Conservation (phyloP, 495 filamentous ascomycete species). For the Corynascus novoguineensis region DNA sequence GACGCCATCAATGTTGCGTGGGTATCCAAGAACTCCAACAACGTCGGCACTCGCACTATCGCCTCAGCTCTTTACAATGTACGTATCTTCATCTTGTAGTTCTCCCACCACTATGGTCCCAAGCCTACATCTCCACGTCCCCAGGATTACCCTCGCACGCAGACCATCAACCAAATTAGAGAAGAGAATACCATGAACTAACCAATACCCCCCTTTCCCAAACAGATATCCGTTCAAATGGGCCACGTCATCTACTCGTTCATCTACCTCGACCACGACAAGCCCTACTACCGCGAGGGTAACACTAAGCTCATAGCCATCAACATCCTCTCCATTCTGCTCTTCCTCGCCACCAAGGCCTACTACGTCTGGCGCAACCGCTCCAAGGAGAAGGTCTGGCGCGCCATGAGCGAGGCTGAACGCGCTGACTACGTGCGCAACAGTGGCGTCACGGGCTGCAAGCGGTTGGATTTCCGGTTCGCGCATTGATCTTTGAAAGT, state of each 20-base stretch:
- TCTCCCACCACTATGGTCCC: background rate
- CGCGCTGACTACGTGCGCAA: slow-evolving; percentile 57
- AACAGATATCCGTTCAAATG: slow-evolving; percentile 12
- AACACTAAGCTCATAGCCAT: slow-evolving; percentile 60
- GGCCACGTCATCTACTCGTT: slow-evolving; percentile 3
- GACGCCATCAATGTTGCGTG: slow-evolving; percentile 15
- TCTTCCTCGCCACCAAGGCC: slow-evolving; percentile 53
- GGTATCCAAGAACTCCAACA: slow-evolving; percentile 21
- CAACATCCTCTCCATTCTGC: slow-evolving; percentile 45
- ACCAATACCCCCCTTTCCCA: background rate
- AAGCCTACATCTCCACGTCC: background rate
- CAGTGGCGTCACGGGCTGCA: slow-evolving; percentile 64
- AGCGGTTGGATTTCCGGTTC: slow-evolving; percentile 57
- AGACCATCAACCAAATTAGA: too few species aligned
- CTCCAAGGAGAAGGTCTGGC: slow-evolving; percentile 35
- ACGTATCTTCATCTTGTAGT: background rate
- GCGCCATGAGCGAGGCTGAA: slow-evolving; percentile 57
- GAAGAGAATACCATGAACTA: background rate
- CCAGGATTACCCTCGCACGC: too few species aligned
- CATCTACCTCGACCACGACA: slow-evolving; percentile 60
- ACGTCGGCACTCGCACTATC: slow-evolving; percentile 61
- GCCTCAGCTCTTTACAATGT: slow-evolving; percentile 60
- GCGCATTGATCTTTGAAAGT: slow-evolving; percentile 33
- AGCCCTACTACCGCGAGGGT: slow-evolving; percentile 59
- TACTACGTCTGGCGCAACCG: slow-evolving; percentile 62